These are phyloP conservation scores for Epichloe festucae DNA, from an alignment of 2,329 filamentous ascomycete species.

Conservation along the genomic window DNA sequence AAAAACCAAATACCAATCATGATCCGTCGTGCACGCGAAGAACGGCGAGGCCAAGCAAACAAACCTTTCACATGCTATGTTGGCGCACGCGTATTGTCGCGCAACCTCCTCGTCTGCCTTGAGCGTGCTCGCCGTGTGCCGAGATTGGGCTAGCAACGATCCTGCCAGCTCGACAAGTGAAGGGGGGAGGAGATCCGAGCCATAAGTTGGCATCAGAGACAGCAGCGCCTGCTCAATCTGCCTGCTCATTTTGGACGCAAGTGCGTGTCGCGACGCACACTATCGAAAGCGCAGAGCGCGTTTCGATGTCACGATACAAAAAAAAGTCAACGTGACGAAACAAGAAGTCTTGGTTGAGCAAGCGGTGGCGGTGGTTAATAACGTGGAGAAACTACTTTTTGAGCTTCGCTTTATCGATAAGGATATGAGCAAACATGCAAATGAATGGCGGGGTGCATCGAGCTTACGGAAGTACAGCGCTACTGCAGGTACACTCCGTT, in stretches of 20 bases:
- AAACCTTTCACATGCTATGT: conserved; percentile 79
- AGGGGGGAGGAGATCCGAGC: conserved; percentile 54
- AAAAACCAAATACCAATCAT: conserved; percentile 10
- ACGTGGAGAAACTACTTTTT: too few species aligned
- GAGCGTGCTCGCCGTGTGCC: conserved; percentile 60
- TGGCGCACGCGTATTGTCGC: conserved; percentile 71
- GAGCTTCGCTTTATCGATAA: too few species aligned
- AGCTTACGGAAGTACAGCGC: too few species aligned
- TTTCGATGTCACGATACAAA: too few species aligned
- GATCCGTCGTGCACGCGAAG: neutral
- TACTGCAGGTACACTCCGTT: too few species aligned
- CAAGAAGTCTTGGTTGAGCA: too few species aligned
- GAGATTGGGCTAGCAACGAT: conserved; percentile 68
- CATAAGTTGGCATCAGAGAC: conserved; percentile 62
- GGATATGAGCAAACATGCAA: too few species aligned
- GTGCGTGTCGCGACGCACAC: neutral
- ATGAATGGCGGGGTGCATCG: too few species aligned
- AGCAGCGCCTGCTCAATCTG: conserved; percentile 60
- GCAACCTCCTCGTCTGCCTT: conserved; percentile 81
- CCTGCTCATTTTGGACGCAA: conserved; percentile 46
- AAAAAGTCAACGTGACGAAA: too few species aligned
- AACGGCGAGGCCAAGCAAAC: neutral
- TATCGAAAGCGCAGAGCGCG: too few species aligned
- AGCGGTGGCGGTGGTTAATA: too few species aligned
- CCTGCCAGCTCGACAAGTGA: conserved; percentile 59